Percentiles rank a stretch among this genome's conserved stretches.
Conservation (phyloP, 345 rosid species). For the Excoecaria cochinchinensis region DNA sequence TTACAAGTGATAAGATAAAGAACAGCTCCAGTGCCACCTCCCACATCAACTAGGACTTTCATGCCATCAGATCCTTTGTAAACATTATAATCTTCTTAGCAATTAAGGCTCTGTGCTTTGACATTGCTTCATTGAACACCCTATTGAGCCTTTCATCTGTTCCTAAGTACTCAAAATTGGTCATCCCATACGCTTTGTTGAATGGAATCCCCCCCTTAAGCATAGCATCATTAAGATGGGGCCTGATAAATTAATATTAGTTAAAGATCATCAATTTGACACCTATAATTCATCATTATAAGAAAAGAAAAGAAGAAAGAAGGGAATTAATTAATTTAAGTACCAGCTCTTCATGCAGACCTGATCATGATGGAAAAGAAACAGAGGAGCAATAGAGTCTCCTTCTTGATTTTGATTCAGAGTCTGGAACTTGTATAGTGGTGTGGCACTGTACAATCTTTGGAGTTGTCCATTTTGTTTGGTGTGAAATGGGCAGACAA, state of each 20-base stretch:
- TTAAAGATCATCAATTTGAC: too few relatives aligned
- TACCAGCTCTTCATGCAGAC: constrained; percentile 46
- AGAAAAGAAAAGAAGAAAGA: too few relatives aligned
- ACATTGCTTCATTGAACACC: constrained; percentile 75
- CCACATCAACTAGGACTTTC: constrained; percentile 71
- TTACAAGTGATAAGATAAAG: constrained; percentile 61
- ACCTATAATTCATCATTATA: too few relatives aligned
- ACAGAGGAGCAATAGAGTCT: constrained; percentile 41
- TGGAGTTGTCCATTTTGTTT: too few relatives aligned
- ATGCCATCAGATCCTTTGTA: constrained; percentile 73
- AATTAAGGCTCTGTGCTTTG: constrained; percentile 58
- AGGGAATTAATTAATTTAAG: background rate
- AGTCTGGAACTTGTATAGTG: constrained; percentile 43
- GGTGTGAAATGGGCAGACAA: too few relatives aligned
- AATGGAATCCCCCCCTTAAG: constrained; percentile 65
- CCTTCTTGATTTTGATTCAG: constrained; percentile 29
- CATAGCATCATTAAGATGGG: constrained; percentile 29
- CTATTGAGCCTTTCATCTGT: constrained; percentile 69
- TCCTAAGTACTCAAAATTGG: constrained; percentile 71
- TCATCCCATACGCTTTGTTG: constrained; percentile 77
- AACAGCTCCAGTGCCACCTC: constrained; percentile 81
- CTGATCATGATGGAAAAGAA: constrained; percentile 34
- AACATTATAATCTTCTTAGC: constrained; percentile 70
- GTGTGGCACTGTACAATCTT: constrained; percentile 12
- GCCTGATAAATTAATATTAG: too few relatives aligned